A percentile compares a stretch with the other conserved stretches of the same genome.
Evolutionary conservation across 306 rosid genomes (phyloP).

Genomic region (Quercus gilva): DNA sequence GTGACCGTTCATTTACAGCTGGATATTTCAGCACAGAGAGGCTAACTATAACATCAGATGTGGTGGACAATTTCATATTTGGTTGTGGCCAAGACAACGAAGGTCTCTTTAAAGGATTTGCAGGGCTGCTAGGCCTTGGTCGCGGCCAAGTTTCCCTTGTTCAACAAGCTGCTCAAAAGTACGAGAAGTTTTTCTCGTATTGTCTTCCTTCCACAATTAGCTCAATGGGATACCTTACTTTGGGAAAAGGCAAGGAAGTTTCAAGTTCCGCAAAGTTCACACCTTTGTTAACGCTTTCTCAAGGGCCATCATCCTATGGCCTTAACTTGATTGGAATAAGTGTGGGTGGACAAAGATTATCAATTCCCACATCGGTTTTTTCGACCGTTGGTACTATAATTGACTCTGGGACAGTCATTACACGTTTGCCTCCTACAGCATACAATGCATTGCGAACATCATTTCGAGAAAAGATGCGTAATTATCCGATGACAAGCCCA

Average conservation of each 20-base stretch:
- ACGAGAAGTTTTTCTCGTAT: slow-evolving; percentile 52
- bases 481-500: too few relatives aligned
- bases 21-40: slow-evolving; percentile 54
- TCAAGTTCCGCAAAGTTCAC: slow-evolving; percentile 38
- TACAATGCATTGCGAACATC: too few relatives aligned
- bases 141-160: slow-evolving; percentile 62
- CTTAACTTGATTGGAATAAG: slow-evolving; percentile 37
- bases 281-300: slow-evolving; percentile 29
- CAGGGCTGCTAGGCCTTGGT: slow-evolving; percentile 77
- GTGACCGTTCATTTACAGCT: slow-evolving; percentile 52
- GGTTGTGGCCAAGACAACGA: slow-evolving; percentile 78
- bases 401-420: too few relatives aligned
- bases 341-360: slow-evolving; percentile 34
- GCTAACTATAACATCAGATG: slow-evolving; percentile 32
- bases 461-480: too few relatives aligned
- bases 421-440: too few relatives aligned
- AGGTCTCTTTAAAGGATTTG: slow-evolving; percentile 53
- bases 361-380: slow-evolving; percentile 37
- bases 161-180: slow-evolving; percentile 55
- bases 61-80: slow-evolving; percentile 35
- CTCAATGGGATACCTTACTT: slow-evolving; percentile 47
- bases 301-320: slow-evolving; percentile 41
- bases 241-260: slow-evolving; percentile 17
- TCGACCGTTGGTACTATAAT: slow-evolving; percentile 43
- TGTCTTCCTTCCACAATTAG: slow-evolving; percentile 69